phyloP scores from a whole-genome alignment of 2,329 filamentous ascomycete species.

The Sordariomycetes sp. region DNA sequence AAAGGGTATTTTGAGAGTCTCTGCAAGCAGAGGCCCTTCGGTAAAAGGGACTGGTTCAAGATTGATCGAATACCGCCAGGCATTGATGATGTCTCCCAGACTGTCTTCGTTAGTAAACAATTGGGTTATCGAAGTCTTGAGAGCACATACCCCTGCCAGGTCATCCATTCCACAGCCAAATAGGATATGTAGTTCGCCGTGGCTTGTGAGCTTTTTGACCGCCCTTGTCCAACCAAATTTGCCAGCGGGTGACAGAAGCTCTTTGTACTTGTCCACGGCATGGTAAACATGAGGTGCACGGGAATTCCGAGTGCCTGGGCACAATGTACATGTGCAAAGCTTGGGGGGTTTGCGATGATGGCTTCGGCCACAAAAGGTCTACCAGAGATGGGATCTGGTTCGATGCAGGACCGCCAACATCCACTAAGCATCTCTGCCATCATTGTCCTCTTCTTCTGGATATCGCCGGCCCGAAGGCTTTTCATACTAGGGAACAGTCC shows the following conservation, averaged over 20 bases:
- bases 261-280: slow-evolving; percentile 95
- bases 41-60: slow-evolving; percentile 56
- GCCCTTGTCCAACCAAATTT: slow-evolving; percentile 47
- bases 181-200: slow-evolving; percentile 93
- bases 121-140: not conserved
- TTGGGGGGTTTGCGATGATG: slow-evolving; percentile 92
- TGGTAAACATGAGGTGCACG: slow-evolving; percentile 94
- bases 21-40: slow-evolving; percentile 51
- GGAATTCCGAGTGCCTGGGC: slow-evolving; percentile 87
- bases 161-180: slow-evolving; percentile 81
- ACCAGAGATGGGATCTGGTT: slow-evolving; percentile 25
- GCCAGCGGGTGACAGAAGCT: slow-evolving; percentile 96
- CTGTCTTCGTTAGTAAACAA: slow-evolving; percentile 7
- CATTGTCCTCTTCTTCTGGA: slow-evolving; percentile 82
- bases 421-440: slow-evolving; percentile 38
- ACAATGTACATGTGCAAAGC: slow-evolving; percentile 97
- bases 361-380: slow-evolving; percentile 72
- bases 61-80: slow-evolving; percentile 52
- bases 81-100: slow-evolving; percentile 63
- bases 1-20: slow-evolving; percentile 52
- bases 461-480: slow-evolving; percentile 83
- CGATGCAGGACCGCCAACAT: slow-evolving; percentile 20
- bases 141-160: slow-evolving; percentile 54
- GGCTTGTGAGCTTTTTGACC: slow-evolving; percentile 67
- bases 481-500: slow-evolving; percentile 79